Percentiles rank a stretch among this genome's conserved stretches.
phyloP scores from a whole-genome alignment of 192 early-diverging fungal genomes.

The Kickxella alabastrina region DNA sequence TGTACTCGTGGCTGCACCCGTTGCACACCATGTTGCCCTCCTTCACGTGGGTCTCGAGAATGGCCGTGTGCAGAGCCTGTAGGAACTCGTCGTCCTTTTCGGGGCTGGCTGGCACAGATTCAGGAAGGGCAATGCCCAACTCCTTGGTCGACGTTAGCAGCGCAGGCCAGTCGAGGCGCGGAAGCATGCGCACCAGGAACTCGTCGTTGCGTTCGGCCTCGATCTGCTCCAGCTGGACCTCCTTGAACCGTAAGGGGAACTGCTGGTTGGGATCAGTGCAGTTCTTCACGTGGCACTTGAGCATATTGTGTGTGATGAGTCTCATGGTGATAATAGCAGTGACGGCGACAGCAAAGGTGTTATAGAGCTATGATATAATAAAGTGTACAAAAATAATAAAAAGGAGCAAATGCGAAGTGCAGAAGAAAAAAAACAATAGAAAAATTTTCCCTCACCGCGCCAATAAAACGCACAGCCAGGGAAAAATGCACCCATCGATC shows the following conservation, averaged over 20 bases:
- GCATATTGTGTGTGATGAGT: slow-evolving; percentile 98
- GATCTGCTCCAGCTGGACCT: slow-evolving; percentile 75
- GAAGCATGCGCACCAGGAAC: slow-evolving; percentile 78
- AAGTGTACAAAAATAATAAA: not conserved
- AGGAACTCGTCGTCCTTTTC: slow-evolving; percentile 54
- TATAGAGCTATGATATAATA: no score
- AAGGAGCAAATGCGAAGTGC: no score
- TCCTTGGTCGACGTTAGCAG: slow-evolving; percentile 60
- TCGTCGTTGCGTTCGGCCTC: slow-evolving; percentile 86
- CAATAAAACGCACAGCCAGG: no score
- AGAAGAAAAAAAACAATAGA: no score
- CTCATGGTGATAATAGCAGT: slow-evolving; percentile 53
- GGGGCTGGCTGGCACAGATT: slow-evolving; percentile 23
- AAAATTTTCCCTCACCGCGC: no score
- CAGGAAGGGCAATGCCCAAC: slow-evolving; percentile 45
- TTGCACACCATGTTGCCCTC: slow-evolving; percentile 89
- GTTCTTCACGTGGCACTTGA: slow-evolving; percentile 96
- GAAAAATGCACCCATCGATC: no score
- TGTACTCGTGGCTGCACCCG: slow-evolving; percentile 85
- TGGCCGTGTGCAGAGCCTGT: slow-evolving; percentile 66
- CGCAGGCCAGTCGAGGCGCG: slow-evolving; percentile 76
- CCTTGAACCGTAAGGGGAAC: slow-evolving; percentile 85
- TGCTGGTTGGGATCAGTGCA: slow-evolving; percentile 77
- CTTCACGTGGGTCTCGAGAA: slow-evolving; percentile 85
- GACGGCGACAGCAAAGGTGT: no score